Evolutionary conservation across 2,329 filamentous ascomycete species (phyloP), one percentile per base, ranked within the genome.

Genomic region (Xylariales sp.): DNA sequence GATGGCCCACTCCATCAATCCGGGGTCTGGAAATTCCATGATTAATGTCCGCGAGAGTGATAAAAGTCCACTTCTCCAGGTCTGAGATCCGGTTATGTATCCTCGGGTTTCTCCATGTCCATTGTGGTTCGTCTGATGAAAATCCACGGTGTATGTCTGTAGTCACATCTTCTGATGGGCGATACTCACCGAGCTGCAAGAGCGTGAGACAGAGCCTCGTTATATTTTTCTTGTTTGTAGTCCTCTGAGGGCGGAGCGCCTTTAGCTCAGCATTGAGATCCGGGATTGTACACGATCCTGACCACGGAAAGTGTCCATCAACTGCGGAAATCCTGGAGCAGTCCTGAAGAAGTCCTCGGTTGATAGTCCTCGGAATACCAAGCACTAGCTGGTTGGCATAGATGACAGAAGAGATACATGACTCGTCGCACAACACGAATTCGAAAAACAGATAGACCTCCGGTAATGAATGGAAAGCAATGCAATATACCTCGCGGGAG

Each of bases 401-500:
- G 54, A 58, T 49, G 46, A 53, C 31, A 51, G 52, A 49, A 44
- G 18, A 45, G 47, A 51, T 55, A 63, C 52, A 60, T 49, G 53
- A 54, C 29, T 37, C 46, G 51, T 47, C 39, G 24, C 19, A 40
- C 39, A 57, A 63, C 57, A 40, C 15, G 31, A 32, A 7, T 62
- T 42, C 53, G 62, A 56, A 67, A 53, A 59, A 58, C 61, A 57
- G 57, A 63, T 62, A 66, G 21, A 69, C 63, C 63, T 66, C 58
- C 61, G 62, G 54, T 52, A 59, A 61, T 55, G 61, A 67, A 69
- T 62, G 61, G 68, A 71, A 70, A 70, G 69, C 71, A 76, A 67
- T 58, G 58, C 61, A 68, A 66, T 65, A 68, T 80, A 80, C 76
- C 76, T 80, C 68, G 73, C 69, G 59, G 77, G 71, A 57, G 73